phyloP scores from a whole-genome alignment of 257 asterid species.

The Datura wrightii region DNA sequence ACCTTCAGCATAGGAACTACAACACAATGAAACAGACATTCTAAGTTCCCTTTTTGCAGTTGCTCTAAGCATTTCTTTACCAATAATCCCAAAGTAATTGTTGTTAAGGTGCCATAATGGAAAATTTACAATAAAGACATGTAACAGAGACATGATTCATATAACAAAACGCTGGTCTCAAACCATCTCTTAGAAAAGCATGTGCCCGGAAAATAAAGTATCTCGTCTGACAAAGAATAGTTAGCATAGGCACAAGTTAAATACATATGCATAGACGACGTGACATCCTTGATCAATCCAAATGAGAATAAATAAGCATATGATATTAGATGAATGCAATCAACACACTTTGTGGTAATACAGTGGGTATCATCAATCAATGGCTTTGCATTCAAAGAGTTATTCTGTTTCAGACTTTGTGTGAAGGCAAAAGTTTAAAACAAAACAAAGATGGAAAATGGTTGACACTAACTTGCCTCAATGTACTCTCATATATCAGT shows the following conservation, averaged over 20 bases:
- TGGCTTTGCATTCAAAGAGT: background rate
- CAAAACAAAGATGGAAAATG: background rate
- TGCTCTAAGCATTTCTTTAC: background rate
- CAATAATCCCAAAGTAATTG: background rate
- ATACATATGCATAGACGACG: background rate
- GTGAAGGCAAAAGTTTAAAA: background rate
- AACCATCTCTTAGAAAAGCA: background rate
- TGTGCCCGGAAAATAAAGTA: background rate
- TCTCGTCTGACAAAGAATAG: background rate
- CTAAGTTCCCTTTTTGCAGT: background rate
- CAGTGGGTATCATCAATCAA: background rate
- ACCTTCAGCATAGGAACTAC: slow-evolving; percentile 19
- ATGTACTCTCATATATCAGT: background rate
- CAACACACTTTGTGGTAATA: background rate
- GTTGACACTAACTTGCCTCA: background rate
- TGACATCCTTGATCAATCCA: background rate
- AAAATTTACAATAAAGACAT: background rate
- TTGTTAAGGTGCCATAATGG: slow-evolving; percentile 11
- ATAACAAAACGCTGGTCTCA: background rate
- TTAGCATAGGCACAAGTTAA: background rate
- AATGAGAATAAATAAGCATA: background rate
- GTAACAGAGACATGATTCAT: background rate
- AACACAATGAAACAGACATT: background rate
- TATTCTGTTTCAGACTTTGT: background rate
- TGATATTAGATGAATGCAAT: background rate